These are phyloP conservation scores for Solanum stenotomum DNA, from an alignment of 257 asterid species.

Conservation along the genomic window DNA sequence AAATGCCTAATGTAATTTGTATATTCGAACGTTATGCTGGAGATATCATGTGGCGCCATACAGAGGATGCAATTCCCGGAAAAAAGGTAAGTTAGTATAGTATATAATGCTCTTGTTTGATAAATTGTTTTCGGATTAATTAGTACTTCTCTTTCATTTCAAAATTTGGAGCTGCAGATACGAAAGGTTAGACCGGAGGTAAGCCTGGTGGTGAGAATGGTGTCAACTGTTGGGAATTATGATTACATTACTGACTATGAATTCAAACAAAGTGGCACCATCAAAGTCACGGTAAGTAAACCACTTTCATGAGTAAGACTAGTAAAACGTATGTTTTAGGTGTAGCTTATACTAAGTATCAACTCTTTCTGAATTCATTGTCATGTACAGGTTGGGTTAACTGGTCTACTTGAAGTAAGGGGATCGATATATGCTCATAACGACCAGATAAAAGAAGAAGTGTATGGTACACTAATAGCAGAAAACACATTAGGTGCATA, in stretches of 20 bases:
- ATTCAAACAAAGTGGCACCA: background rate
- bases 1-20: too few relatives aligned
- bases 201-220: background rate
- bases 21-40: too few relatives aligned
- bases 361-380: background rate
- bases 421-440: background rate
- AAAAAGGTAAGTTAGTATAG: constrained; percentile 20
- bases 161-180: too few relatives aligned
- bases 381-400: background rate
- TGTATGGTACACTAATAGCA: background rate
- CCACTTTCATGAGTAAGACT: background rate
- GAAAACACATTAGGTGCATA: constrained; percentile 39
- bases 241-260: background rate
- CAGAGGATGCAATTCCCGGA: constrained; percentile 38
- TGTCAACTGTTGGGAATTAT: background rate
- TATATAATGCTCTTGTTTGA: too few relatives aligned
- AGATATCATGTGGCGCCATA: too few relatives aligned
- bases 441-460: background rate
- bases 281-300: background rate
- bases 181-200: too few relatives aligned
- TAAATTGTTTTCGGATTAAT: too few relatives aligned
- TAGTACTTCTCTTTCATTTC: too few relatives aligned
- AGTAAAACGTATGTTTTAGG: background rate
- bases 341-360: background rate
- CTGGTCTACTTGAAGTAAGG: background rate